phyloP scores from a whole-genome alignment of 257 asterid species.

The Handroanthus guayacan region DNA sequence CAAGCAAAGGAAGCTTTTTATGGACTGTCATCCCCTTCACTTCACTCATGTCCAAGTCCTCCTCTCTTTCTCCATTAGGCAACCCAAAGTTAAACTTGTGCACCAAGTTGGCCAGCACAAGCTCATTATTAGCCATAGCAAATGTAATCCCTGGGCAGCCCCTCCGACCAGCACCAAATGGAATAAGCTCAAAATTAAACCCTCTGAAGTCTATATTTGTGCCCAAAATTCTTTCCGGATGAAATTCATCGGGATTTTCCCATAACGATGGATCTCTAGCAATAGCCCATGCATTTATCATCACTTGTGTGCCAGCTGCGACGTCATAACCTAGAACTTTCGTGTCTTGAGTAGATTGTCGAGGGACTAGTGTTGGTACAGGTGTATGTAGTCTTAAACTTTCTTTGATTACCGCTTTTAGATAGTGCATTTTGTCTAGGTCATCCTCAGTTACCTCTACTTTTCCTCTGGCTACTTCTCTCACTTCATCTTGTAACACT shows the following conservation, averaged over 20 bases:
- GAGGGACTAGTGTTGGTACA: constrained; percentile 49
- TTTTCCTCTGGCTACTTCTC: constrained; percentile 28
- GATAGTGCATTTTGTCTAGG: constrained; percentile 50
- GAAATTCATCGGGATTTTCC: constrained; percentile 55
- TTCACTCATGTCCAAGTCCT: constrained; percentile 59
- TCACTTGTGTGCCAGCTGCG: too few relatives aligned
- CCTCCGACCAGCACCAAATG: constrained; percentile 70
- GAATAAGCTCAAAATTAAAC: constrained; percentile 52
- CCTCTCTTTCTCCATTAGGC: constrained; percentile 38
- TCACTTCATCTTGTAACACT: constrained; percentile 45
- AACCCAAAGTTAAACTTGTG: constrained; percentile 43
- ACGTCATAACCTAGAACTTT: constrained; percentile 35
- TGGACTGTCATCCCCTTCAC: constrained; percentile 37
- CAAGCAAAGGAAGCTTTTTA: constrained; percentile 45
- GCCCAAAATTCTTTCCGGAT: constrained; percentile 56
- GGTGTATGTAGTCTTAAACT: constrained; percentile 53
- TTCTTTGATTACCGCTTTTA: constrained; percentile 59
- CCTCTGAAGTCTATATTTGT: constrained; percentile 47
- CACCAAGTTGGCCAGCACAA: constrained; percentile 50
- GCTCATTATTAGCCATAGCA: constrained; percentile 38
- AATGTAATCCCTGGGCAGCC: constrained; percentile 58
- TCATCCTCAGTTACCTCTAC: constrained; percentile 43
- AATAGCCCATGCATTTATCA: neutral
- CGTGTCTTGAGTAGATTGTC: constrained; percentile 50
- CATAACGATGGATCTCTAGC: constrained; percentile 56